Conservation (phyloP, 345 rosid genomes). For the Eucalyptus rudis region DNA sequence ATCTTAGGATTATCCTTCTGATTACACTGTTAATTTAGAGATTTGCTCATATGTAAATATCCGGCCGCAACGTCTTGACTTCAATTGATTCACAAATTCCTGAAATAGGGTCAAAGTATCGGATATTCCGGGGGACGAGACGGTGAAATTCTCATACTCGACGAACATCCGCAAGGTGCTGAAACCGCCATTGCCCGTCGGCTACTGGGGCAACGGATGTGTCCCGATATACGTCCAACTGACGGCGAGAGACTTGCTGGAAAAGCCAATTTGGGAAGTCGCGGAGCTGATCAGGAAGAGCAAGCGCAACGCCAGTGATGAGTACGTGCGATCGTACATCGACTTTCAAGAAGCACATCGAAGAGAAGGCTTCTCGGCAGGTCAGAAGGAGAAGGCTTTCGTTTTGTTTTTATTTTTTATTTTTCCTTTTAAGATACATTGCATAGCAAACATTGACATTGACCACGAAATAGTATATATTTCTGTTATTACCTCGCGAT, state of each 20-base stretch:
- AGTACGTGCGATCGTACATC: slow-evolving; percentile 60
- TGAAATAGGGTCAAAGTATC: slow-evolving; percentile 6
- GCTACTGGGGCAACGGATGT: slow-evolving; percentile 89
- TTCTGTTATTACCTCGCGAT: too few species aligned
- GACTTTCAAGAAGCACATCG: slow-evolving; percentile 53
- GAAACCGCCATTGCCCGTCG: slow-evolving; percentile 56
- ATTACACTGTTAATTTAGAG: neutral
- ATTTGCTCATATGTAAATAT: neutral
- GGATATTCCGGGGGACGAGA: slow-evolving; percentile 19
- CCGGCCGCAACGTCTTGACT: neutral
- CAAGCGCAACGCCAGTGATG: slow-evolving; percentile 46
- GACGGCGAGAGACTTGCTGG: slow-evolving; percentile 30
- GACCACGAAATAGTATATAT: neutral
- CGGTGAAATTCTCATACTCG: slow-evolving; percentile 54
- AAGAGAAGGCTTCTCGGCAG: slow-evolving; percentile 31
- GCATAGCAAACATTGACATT: neutral
- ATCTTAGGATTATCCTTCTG: neutral
- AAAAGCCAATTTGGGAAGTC: slow-evolving; percentile 68
- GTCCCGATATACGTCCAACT: slow-evolving; percentile 56
- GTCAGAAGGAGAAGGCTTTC: neutral
- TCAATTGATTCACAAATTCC: neutral
- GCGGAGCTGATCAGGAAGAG: slow-evolving; percentile 68
- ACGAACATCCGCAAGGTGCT: slow-evolving; percentile 45
- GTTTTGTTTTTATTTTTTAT: rapidly evolving
- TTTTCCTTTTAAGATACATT: neutral